Percentiles rank a stretch among this genome's conserved stretches.
Evolutionary conservation across 306 rosid genomes (phyloP).

Genomic region (Ochetophila trinervis): DNA sequence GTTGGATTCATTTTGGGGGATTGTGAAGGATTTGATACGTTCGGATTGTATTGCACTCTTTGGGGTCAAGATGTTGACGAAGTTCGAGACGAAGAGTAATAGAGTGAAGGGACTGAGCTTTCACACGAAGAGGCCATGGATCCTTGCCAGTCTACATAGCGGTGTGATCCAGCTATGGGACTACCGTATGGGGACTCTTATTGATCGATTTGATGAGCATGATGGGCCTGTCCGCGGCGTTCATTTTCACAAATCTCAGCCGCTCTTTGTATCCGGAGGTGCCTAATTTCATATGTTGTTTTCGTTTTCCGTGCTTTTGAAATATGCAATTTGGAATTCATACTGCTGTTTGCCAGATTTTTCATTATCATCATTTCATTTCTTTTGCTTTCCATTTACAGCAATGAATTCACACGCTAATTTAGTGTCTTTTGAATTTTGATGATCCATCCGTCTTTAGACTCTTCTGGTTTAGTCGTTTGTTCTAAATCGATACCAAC

Average conservation of each 20-base stretch:
- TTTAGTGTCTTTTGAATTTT: not conserved
- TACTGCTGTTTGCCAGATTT: not conserved
- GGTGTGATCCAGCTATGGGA: constrained; percentile 99
- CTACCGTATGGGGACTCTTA: constrained; percentile 93
- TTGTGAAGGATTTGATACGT: constrained; percentile 24
- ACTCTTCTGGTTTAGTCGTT: constrained; percentile 3
- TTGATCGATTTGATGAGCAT: constrained; percentile 93
- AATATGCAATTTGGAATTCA: not conserved
- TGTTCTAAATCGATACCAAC: not conserved
- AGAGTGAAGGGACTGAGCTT: constrained; percentile 98
- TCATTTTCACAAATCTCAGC: constrained; percentile 95
- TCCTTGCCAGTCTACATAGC: constrained; percentile 98
- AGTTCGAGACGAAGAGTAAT: constrained; percentile 96
- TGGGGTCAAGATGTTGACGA: constrained; percentile 78
- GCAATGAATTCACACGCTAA: not conserved
- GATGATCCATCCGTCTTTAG: not conserved
- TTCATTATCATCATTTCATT: no score
- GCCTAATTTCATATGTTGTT: not conserved
- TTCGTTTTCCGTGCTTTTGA: not conserved
- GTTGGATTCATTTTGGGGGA: not conserved
- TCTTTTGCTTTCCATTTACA: not conserved
- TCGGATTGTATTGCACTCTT: constrained; percentile 25
- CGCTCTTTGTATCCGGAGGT: constrained; percentile 97
- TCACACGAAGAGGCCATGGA: constrained; percentile 94
- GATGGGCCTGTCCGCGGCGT: constrained; percentile 98